These are phyloP conservation scores for Trypanosoma boissoni DNA, from an alignment of 208 protist species.

Conservation along the genomic window DNA sequence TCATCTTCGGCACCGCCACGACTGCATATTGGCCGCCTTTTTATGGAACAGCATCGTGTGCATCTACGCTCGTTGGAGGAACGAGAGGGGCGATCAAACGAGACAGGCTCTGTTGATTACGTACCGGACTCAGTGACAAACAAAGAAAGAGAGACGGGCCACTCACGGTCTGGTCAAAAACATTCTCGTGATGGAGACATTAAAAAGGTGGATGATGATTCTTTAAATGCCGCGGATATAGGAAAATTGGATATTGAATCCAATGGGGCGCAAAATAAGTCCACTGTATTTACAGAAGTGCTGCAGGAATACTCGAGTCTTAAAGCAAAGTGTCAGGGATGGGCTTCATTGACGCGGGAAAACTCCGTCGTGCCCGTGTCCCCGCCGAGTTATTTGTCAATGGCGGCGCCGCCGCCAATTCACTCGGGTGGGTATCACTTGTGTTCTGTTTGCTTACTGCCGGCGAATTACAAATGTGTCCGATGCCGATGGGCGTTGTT, in stretches of 20 bases:
- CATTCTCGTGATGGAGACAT: background rate
- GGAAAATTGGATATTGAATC: too few species aligned
- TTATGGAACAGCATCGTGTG: slow-evolving; percentile 33
- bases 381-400: slow-evolving; percentile 20
- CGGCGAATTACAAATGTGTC: slow-evolving; percentile 59
- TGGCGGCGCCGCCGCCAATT: slow-evolving; percentile 16
- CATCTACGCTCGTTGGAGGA: slow-evolving; percentile 26
- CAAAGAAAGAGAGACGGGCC: background rate
- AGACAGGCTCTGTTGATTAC: too few species aligned
- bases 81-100: too few species aligned
- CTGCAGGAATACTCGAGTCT: slow-evolving; percentile 6
- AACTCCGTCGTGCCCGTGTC: background rate
- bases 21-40: slow-evolving; percentile 18
- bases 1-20: slow-evolving; percentile 3
- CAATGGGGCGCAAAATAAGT: too few species aligned
- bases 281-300: too few species aligned
- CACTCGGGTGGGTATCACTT: slow-evolving; percentile 42
- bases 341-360: background rate
- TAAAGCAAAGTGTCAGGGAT: slow-evolving; percentile 6
- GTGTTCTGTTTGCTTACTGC: slow-evolving; percentile 71
- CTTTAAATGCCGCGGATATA: background rate
- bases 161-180: too few species aligned
- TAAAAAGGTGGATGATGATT: too few species aligned
- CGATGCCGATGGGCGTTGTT: slow-evolving; percentile 64
- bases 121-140: too few species aligned